These are phyloP conservation scores for Pythium guiyangense DNA, from an alignment of 352 stramenopile genomes.

Conservation along the genomic window DNA sequence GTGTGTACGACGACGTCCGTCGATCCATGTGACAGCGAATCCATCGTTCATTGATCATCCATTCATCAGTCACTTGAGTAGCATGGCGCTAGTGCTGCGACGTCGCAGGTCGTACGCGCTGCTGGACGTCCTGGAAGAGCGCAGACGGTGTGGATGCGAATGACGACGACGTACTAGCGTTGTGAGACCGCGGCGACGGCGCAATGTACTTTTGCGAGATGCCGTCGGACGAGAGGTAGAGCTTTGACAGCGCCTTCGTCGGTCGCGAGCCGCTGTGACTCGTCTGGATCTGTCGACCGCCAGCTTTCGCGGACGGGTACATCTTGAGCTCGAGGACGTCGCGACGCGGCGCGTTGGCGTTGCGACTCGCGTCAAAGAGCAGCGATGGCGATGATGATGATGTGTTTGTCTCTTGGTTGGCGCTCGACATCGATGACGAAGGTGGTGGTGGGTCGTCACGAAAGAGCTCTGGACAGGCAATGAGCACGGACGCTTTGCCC, in stretches of 20 bases:
- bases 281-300: slow-evolving; percentile 58
- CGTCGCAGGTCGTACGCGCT: slow-evolving; percentile 11
- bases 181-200: slow-evolving; percentile 19
- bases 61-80: too few species aligned
- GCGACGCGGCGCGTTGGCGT: slow-evolving; percentile 35
- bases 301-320: slow-evolving; percentile 41
- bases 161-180: slow-evolving; percentile 4
- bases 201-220: slow-evolving; percentile 70
- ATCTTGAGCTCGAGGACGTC: slow-evolving; percentile 55
- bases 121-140: slow-evolving; percentile 12
- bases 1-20: too few species aligned
- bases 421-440: neutral
- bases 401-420: slow-evolving; percentile 18
- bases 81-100: slow-evolving; percentile 9
- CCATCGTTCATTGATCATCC: too few species aligned
- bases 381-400: too few species aligned
- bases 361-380: slow-evolving; percentile 3
- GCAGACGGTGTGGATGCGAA: neutral
- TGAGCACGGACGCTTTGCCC: slow-evolving; percentile 65
- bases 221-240: slow-evolving; percentile 71
- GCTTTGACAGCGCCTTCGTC: slow-evolving; percentile 51
- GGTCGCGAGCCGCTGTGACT: slow-evolving; percentile 43
- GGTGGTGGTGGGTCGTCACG: slow-evolving; percentile 5
- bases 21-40: too few species aligned
- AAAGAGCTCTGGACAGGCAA: slow-evolving; percentile 54